Evolutionary conservation across 108 stramenopile genomes (phyloP).

Genomic region (Pseudonitzschia pungens): DNA sequence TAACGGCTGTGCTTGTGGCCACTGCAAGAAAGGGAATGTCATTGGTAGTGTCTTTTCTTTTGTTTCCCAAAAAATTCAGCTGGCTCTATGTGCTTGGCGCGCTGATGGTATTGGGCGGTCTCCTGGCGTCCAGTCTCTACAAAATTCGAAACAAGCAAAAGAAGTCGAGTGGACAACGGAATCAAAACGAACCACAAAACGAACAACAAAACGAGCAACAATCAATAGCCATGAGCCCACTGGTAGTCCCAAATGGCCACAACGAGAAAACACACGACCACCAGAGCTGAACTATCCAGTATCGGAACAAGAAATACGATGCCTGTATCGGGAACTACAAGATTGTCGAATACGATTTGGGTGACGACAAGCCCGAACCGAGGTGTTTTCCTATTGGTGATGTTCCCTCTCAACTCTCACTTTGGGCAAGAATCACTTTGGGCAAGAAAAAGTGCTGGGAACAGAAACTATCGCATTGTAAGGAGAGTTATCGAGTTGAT

Average conservation of each 20-base stretch:
- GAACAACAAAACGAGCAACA: neutral
- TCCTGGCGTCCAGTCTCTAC: slow-evolving; percentile 63
- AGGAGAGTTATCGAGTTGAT: too few relatives aligned
- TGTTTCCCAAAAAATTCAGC: slow-evolving; percentile 91
- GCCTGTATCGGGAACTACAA: too few relatives aligned
- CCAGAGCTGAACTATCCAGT: neutral
- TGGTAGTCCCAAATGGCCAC: neutral
- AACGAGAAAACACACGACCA: neutral
- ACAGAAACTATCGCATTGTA: too few relatives aligned
- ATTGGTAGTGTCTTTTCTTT: slow-evolving; percentile 71
- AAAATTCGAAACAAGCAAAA: slow-evolving; percentile 56
- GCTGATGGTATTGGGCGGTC: slow-evolving; percentile 87
- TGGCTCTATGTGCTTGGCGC: slow-evolving; percentile 89
- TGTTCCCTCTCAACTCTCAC: too few relatives aligned
- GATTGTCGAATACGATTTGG: too few relatives aligned
- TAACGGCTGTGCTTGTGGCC: slow-evolving; percentile 89
- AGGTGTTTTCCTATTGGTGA: too few relatives aligned
- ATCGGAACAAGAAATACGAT: too few relatives aligned
- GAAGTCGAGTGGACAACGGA: neutral
- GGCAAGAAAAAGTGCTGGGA: too few relatives aligned
- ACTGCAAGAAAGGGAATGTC: slow-evolving; percentile 95
- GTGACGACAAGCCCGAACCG: too few relatives aligned
- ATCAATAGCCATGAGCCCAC: neutral
- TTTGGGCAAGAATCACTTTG: too few relatives aligned
- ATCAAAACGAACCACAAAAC: too few relatives aligned